Conservation (phyloP, 108 stramenopile species). For the Stephanodiscus triporus region DNA sequence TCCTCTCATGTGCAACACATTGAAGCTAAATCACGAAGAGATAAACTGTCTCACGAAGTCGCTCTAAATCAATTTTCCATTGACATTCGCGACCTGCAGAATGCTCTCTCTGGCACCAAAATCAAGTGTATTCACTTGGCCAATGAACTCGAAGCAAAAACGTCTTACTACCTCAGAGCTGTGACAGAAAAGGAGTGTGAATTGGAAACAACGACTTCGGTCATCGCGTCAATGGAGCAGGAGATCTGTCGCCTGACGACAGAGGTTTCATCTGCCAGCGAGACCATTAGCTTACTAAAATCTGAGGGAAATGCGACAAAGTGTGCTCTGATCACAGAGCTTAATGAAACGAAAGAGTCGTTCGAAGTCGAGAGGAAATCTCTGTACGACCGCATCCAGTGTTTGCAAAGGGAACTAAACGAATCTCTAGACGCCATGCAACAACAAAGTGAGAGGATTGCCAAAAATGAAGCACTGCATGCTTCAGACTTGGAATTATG, state of each 20-base stretch:
- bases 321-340: conserved; percentile 5
- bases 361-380: conserved; percentile 8
- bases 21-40: conserved; percentile 11
- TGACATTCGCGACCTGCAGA: conserved; percentile 7
- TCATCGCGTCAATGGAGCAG: conserved; percentile 10
- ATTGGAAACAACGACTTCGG: conserved; percentile 9
- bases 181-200: background rate
- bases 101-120: background rate
- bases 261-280: conserved; percentile 1
- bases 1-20: background rate
- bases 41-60: conserved; percentile 12
- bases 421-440: conserved; percentile 2
- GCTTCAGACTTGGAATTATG: conserved; percentile 7
- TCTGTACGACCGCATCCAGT: conserved; percentile 1
- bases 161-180: background rate
- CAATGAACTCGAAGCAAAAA: conserved; percentile 7
- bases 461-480: conserved; percentile 8
- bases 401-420: conserved; percentile 4
- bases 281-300: conserved; percentile 12
- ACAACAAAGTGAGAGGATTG: background rate
- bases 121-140: conserved; percentile 15
- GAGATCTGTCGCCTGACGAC: conserved; percentile 10
- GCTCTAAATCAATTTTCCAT: background rate
- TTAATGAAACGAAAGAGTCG: background rate
- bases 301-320: conserved; percentile 7